Conservation (phyloP, 1,284 basidiomycete genomes). For the Ustilago loliicola region DNA sequence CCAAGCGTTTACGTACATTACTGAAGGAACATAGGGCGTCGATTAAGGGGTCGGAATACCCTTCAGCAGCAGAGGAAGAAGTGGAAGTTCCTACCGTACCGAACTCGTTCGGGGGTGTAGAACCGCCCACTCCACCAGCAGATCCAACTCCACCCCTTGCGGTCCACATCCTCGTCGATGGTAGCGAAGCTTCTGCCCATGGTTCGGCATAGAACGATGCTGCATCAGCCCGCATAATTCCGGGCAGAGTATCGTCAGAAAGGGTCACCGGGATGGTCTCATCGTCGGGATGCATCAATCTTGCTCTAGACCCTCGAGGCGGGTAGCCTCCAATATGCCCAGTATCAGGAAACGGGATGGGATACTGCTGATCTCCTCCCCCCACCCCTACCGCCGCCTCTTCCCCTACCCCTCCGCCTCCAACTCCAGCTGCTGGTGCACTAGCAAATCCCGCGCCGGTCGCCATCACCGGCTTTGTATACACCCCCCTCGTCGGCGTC, state of each 20-base stretch:
- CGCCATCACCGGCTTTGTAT: background rate
- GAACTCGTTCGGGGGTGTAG: constrained; percentile 30
- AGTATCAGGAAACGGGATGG: constrained; percentile 45
- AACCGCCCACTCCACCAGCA: constrained; percentile 38
- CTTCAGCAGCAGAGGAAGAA: background rate
- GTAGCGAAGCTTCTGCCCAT: constrained; percentile 19
- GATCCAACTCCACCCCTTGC: constrained; percentile 41
- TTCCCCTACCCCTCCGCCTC: background rate
- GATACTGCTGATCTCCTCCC: constrained; percentile 27
- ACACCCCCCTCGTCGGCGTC: constrained; percentile 6
- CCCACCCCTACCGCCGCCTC: background rate
- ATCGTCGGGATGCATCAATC: constrained; percentile 28
- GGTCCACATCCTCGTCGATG: constrained; percentile 17
- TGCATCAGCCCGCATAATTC: constrained; percentile 8
- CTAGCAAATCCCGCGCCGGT: constrained; percentile 10
- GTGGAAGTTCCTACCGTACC: constrained; percentile 44
- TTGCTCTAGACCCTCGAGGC: constrained; percentile 36
- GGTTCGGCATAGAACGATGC: constrained; percentile 37
- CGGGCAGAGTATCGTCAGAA: constrained; percentile 12
- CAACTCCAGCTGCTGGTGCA: background rate
- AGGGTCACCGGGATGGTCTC: constrained; percentile 32
- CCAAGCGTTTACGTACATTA: constrained; percentile 57
- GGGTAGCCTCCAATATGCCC: constrained; percentile 44
- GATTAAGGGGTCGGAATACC: constrained; percentile 50
- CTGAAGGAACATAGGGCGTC: constrained; percentile 63